phyloP scores from a whole-genome alignment of 2,329 filamentous ascomycete species.

The Parastagonospora avenae region DNA sequence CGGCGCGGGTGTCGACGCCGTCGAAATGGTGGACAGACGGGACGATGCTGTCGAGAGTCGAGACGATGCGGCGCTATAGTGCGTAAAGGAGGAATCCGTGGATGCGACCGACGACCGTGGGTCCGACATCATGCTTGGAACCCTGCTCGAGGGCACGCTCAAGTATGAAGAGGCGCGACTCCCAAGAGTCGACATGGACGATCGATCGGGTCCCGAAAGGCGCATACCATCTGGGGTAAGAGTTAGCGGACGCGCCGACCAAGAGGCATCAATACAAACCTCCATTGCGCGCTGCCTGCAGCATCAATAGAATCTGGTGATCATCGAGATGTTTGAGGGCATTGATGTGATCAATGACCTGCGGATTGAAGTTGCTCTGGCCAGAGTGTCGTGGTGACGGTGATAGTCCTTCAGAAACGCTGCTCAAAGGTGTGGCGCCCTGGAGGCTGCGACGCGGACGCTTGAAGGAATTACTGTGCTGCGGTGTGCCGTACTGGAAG shows the following conservation, averaged over 20 bases:
- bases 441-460: constrained; percentile 46
- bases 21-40: constrained; percentile 44
- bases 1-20: constrained; percentile 35
- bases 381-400: constrained; percentile 43
- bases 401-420: constrained; percentile 43
- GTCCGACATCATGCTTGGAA: constrained; percentile 45
- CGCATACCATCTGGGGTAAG: constrained; percentile 41
- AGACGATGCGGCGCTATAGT: constrained; percentile 44
- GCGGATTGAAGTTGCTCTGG: constrained; percentile 40
- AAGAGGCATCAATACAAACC: constrained; percentile 31
- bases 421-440: constrained; percentile 42
- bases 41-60: constrained; percentile 46
- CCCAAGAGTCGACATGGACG: constrained; percentile 43
- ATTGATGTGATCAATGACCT: constrained; percentile 48
- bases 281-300: constrained; percentile 46
- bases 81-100: constrained; percentile 46
- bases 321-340: constrained; percentile 48
- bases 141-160: constrained; percentile 46
- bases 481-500: constrained; percentile 43
- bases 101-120: constrained; percentile 45
- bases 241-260: constrained; percentile 25
- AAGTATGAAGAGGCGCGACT: constrained; percentile 45
- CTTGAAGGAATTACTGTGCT: constrained; percentile 43
- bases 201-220: constrained; percentile 38
- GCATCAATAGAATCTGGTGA: constrained; percentile 44